Evolutionary conservation across 352 stramenopile species (phyloP), one percentile per base, ranked within the genome.

Genomic region (Globisporangium carolinianum): DNA sequence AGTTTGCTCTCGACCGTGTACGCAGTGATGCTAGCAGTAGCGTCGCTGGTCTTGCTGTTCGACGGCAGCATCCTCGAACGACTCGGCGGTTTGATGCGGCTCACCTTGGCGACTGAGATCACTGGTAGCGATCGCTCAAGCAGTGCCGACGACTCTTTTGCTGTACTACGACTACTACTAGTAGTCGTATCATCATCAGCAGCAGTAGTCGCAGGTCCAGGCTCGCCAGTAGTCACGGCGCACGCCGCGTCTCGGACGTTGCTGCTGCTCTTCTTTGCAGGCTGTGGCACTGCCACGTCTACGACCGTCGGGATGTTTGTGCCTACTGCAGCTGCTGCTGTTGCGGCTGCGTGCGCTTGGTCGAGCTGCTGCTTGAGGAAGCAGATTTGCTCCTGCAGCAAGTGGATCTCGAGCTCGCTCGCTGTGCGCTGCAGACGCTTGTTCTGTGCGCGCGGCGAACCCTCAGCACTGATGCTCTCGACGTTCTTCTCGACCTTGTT

Each of bases 401-500:
- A 51, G 35, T 55, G 58, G 54, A 87, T 72, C 60, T 86, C 72
- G 38, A 79, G 51, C 12, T 84, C 63, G 8, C 48, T 77, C 36
- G 72, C 55, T 5, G 65, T 67, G 10, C 52, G 58, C n/a, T 62
- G 47, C 18, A 63, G 7, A 3, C 55, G 14, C 10, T 53, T 59
- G 24, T 48, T 68, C 15, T 12, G 9, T 12, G 39, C 7, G 1
- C 51, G 54, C 45, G 63, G 58, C n/a, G 62, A 68, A 8, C 1
- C 7, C 39, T 14, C 7, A 46, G 51, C 51, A 43, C 60, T 56
- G 6, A 71, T 3, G 6, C 63, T 67, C 53, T 89, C 67, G 7
- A 85, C 53, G 53, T 86, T 88, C 53, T 86, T 85, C 38, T 79
- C 68, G 0, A 69, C 75, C 52, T 89, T 89, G 68, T 91, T 93